A percentile compares a stretch with the other conserved stretches of the same genome.
phyloP scores from a whole-genome alignment of 768 basidiomycete genomes.

The Mycena vitilis region DNA sequence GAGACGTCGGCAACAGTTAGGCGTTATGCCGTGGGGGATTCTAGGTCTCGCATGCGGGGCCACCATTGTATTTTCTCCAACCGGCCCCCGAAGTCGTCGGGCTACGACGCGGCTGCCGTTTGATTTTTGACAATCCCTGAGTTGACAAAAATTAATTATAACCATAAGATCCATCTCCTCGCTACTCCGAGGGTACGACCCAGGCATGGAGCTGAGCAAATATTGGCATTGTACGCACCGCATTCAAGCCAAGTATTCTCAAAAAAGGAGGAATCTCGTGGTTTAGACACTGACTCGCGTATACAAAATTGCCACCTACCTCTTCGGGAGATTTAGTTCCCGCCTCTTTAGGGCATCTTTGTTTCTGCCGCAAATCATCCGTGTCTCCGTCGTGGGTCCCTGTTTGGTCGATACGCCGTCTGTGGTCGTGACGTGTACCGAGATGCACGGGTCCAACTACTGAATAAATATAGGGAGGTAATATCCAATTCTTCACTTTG shows the following conservation, averaged over 20 bases:
- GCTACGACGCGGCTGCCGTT: background rate
- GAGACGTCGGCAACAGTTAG: background rate
- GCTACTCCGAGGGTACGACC: conserved; percentile 5
- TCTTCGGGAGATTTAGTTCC: background rate
- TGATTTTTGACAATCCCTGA: background rate
- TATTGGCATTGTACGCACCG: background rate
- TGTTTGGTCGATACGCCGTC: conserved; percentile 6
- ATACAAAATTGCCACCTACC: no score
- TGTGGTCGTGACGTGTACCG: background rate
- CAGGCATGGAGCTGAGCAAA: background rate
- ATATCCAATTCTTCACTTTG: background rate
- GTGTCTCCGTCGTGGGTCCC: conserved; percentile 4
- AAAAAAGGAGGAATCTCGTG: background rate
- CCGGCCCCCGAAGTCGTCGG: conserved; percentile 5
- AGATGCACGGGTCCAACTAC: background rate
- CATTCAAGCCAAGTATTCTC: background rate
- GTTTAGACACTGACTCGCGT: background rate
- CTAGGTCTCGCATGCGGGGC: background rate
- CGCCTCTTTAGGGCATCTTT: background rate
- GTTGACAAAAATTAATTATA: conserved; percentile 1
- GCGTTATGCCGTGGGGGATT: background rate
- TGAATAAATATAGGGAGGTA: conserved; percentile 16
- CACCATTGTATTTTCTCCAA: background rate
- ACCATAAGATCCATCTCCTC: background rate
- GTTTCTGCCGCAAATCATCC: background rate